Percentiles rank a stretch among this genome's conserved stretches.
Evolutionary conservation across 1,284 basidiomycete genomes (phyloP).

Genomic region (Boletus semigastroideus): DNA sequence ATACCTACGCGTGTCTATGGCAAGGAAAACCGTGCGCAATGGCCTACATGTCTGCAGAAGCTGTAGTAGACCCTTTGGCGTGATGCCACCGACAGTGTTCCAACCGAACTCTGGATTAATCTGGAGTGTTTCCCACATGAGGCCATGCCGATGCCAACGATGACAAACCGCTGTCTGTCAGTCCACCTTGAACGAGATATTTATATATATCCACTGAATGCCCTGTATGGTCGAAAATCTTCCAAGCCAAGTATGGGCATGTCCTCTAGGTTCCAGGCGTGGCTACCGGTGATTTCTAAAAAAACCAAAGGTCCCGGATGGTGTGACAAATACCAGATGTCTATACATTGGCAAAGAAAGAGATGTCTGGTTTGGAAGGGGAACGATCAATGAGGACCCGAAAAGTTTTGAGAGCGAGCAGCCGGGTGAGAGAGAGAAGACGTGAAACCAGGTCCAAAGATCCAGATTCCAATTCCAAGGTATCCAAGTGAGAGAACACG

Average conservation of each 20-base stretch:
- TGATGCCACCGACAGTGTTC: not conserved
- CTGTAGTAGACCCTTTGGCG: not conserved
- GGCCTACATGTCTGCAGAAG: not conserved
- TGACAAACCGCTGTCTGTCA: not conserved
- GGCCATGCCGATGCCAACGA: not conserved
- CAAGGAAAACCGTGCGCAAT: not conserved
- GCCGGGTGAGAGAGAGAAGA: not conserved
- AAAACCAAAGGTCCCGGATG: not conserved
- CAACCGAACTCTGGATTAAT: not conserved
- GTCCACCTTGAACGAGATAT: not conserved
- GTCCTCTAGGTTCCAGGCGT: no score
- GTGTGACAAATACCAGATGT: not conserved
- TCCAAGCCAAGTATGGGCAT: not conserved
- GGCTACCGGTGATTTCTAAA: no score
- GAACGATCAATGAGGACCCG: not conserved
- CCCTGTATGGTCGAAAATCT: not conserved
- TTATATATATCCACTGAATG: not conserved
- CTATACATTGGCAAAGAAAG: not conserved
- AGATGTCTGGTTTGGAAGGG: not conserved
- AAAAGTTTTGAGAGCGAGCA: not conserved
- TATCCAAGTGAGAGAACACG: not conserved
- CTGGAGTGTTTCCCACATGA: not conserved
- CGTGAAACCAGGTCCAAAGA: not conserved
- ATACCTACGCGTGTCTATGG: not conserved
- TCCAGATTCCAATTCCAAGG: accelerated